Evolutionary conservation across 345 rosid genomes (phyloP).

Genomic region (Rhodamnia rubescens): DNA sequence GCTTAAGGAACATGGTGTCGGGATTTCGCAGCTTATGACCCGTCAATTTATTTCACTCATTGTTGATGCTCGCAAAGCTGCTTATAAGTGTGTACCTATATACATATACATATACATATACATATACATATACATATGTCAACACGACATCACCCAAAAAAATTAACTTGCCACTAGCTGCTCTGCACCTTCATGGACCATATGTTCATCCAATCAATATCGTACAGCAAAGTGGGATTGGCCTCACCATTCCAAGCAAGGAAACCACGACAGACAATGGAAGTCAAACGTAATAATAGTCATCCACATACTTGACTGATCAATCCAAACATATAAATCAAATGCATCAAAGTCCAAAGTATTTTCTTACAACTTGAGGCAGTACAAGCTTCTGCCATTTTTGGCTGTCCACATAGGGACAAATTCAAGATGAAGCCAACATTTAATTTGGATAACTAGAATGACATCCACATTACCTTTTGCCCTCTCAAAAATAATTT

Average conservation of each 20-base stretch:
- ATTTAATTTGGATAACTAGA: too few species aligned
- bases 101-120: too few species aligned
- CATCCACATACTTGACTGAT: background rate
- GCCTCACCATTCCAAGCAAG: background rate
- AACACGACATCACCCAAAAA: background rate
- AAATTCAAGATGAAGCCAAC: too few species aligned
- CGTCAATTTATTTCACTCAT: too few species aligned
- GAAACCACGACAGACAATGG: rapidly evolving
- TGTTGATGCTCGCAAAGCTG: too few species aligned
- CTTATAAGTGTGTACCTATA: background rate
- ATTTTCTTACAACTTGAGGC: background rate
- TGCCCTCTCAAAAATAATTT: too few species aligned
- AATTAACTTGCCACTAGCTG: background rate
- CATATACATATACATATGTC: background rate
- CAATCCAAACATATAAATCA: background rate
- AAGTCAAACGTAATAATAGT: too few species aligned
- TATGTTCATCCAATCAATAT: background rate
- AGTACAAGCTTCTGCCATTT: background rate
- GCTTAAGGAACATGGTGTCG: too few species aligned
- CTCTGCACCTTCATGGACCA: background rate
- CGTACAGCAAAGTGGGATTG: rapidly evolving
- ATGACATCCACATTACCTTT: too few species aligned
- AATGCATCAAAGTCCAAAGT: background rate
- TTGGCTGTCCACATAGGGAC: too few species aligned
- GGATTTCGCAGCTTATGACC: too few species aligned